Evolutionary conservation across 495 filamentous ascomycete genomes (phyloP), one percentile per base, ranked within the genome.

Genomic region (Trichoderma parareesei): DNA sequence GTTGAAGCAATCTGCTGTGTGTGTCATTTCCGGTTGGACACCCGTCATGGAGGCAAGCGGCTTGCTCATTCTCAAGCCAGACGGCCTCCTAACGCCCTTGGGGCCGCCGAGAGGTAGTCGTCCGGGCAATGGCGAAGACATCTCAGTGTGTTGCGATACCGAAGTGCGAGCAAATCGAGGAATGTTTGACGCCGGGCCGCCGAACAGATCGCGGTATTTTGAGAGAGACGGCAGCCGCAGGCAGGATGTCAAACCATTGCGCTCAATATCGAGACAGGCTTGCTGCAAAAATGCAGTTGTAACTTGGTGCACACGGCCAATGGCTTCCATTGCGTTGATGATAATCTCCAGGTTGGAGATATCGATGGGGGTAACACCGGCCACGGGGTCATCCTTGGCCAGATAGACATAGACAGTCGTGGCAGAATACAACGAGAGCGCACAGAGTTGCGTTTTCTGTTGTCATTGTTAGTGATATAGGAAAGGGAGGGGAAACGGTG

Each of bases 381-480:
- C 18, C 0, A 66, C 68, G 0, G 67, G 64, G 61, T 70, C 64
- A 16, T 73, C 73, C 37, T 69, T 72, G 9, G 73, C 69, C 37
- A 70, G 69, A n/a, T 73, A 70, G 3, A 79, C 65, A 53, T 74
- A 79, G 37, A 76, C 77, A 1, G 75, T 70, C 4, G 76, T 73
- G 13, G 78, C 77, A 38, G 73, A 78, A 63, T 79, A 82, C 7
- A 82, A 48, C 0, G 79, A 75, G 0, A 80, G 65, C 0, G 77
- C 73, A 10, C 74, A 69, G 1, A 82, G 60, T 7, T 78, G 76
- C 42, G 69, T 76, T 65, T 67, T 76, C 75, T 79, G 44, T 64
- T 6, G 41, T 11, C 5, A 37, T 20, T 18, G 60, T 62, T 43
- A 11, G 13, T 43, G 48, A 63, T 38, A 69, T 62, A 53, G 14